Base-by-base conservation (phyloP, 371 early-diverging fungal genomes). In the Circinella umbellata region DNA sequence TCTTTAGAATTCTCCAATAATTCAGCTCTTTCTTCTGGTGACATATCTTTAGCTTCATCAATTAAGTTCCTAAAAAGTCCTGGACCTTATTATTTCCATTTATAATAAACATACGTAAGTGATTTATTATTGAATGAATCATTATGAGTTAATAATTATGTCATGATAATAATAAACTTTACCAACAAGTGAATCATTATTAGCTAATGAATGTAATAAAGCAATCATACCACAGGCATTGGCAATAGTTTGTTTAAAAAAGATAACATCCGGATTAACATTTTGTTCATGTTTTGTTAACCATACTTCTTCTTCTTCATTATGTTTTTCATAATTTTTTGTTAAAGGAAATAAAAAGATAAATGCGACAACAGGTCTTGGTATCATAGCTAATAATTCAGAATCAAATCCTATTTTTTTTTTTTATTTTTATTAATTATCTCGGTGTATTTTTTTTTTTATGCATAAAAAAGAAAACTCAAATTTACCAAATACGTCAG, bases 151-250 rank as follows among this genome's bases (percentile, higher is more conserved):
- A 94, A 72, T 0, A 92, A 87, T 69, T 93, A 95, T 37, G 94
- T 73, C 9, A 95, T 80, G 0, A 91, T 94, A 79, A 94, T 93
- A 57, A 94, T 93, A 34, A 34, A 57, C 73, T 61, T 70, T 74
- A 73, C 86, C 78, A 18, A 73, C 69, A 46, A 89, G 65, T 4
- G 51, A 42, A 34, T 84, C 83, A 71, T 85, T 91, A 72, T 89
- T 93, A 49, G 87, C 88, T 27, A 94, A 72, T 0, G 92, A 87
- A 70, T 93, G 95, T 37, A 95, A 73, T 7, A 95, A 81, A 0
- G 91, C 94, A 79, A 94, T 93, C 60, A 94, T 93, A 34, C 95
- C 95, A 71, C 98, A 98, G 3, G 98, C 97, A 75, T 98, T 97
- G 55, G 83, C 76, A 57, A 97, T 97, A 3, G 96, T 96, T 78